phyloP scores from a whole-genome alignment of 1,284 basidiomycete genomes.

The Fistulinella cinereoalba region DNA sequence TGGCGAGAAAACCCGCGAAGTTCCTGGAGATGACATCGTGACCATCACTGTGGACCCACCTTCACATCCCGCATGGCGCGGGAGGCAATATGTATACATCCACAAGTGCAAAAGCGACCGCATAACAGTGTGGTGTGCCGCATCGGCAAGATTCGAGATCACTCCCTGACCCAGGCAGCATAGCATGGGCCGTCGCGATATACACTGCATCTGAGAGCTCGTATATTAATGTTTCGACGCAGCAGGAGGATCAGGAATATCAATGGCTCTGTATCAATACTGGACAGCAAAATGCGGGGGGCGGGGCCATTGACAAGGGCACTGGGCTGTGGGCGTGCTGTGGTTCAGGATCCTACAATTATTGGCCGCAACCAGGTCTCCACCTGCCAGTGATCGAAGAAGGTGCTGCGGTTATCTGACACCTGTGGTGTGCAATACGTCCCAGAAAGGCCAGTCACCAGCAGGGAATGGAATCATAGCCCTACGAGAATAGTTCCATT shows the following conservation, averaged over 20 bases:
- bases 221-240: neutral
- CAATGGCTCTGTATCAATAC: slow-evolving; percentile 7
- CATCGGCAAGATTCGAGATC: slow-evolving; percentile 1
- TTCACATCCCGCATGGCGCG: slow-evolving; percentile 12
- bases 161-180: slow-evolving; percentile 9
- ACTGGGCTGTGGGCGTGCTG: slow-evolving; percentile 29
- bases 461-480: slow-evolving; percentile 25
- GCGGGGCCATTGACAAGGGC: slow-evolving; percentile 13
- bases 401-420: slow-evolving; percentile 24
- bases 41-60: slow-evolving; percentile 4
- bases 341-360: slow-evolving; percentile 20
- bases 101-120: slow-evolving; percentile 9
- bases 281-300: slow-evolving; percentile 7
- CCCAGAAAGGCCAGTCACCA: slow-evolving; percentile 12
- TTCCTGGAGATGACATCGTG: slow-evolving; percentile 12
- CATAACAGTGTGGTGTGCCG: slow-evolving; percentile 10
- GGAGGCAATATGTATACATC: slow-evolving; percentile 5
- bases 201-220: slow-evolving; percentile 11
- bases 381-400: slow-evolving; percentile 24
- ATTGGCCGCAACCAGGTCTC: slow-evolving; percentile 17
- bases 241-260: slow-evolving; percentile 8
- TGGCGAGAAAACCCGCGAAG: slow-evolving; percentile 3
- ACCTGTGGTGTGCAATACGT: slow-evolving; percentile 21
- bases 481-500: slow-evolving; percentile 18
- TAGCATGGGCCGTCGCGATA: slow-evolving; percentile 11